Evolutionary conservation across 495 filamentous ascomycete genomes (phyloP).

Genomic region (Neurospora sp.): DNA sequence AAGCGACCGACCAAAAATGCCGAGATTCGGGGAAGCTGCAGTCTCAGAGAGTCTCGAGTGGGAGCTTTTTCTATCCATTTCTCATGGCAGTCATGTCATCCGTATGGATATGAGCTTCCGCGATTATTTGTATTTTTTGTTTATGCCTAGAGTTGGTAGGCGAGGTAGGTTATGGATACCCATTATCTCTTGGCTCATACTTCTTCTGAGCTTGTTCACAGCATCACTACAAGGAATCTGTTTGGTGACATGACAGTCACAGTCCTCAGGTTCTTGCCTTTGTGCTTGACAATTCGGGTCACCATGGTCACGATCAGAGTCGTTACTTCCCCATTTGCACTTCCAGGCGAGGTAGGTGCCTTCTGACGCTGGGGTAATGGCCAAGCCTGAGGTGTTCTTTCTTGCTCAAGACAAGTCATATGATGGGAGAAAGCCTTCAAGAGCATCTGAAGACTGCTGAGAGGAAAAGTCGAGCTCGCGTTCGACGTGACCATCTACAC

Average conservation of each 20-base stretch:
- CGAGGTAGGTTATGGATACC: no score
- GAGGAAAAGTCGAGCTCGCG: not conserved
- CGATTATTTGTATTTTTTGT: no score
- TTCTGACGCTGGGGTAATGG: not conserved
- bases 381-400: not conserved
- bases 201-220: not conserved
- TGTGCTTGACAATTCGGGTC: not conserved
- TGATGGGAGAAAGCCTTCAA: not conserved
- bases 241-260: not conserved
- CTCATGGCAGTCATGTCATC: no score
- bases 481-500: not conserved
- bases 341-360: not conserved
- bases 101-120: no score
- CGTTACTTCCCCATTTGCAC: not conserved
- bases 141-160: no score
- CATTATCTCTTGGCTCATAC: not conserved
- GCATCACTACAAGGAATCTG: not conserved
- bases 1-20: not conserved
- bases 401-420: not conserved
- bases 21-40: not conserved
- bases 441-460: not conserved
- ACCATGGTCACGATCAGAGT: not conserved
- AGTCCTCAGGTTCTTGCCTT: not conserved
- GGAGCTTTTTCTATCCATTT: not conserved
- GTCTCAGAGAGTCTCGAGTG: not conserved